Evolutionary conservation across 31 red algal genomes (phyloP), one percentile per base, ranked within the genome.

Genomic region (Pterothamnion heteromorphum): DNA sequence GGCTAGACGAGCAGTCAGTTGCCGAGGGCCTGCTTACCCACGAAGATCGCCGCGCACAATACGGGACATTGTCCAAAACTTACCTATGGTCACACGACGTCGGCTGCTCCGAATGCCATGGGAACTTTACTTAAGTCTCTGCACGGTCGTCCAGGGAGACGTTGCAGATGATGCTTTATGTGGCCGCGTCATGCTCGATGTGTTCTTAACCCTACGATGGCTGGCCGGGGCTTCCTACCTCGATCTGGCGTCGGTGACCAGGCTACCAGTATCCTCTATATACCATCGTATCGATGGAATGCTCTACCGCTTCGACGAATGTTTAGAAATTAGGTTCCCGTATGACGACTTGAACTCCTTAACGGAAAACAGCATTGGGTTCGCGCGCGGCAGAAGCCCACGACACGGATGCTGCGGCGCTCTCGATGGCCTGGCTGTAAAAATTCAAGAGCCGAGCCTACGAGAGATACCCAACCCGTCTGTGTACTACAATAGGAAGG

Each of bases 391-490:
- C 3, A 34, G 71, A 14, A 94, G 38, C 82, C 87, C 87, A 0
- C 26, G 90, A 0, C 44, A 36, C 0, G 41, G 92, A 0, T 91
- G 76, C 21, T 72, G 85, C 0, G 87, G 74, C 1, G 87, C 92
- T 43, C 9, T 94, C 18, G 92, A 94, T 90, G 92, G 86, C 0
- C 35, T 94, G 0, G 39, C 41, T 4, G 28, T 94, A 21, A 57
- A 57, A 57, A 57, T 14, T 14, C 21, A 57, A 4, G 44, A 21
- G 21, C 4, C 44, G 4, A 57, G 4, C 82, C 86, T 30, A 44
- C 83, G 1, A 90, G 51, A 89, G 83, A 34, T 84, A 0, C 86
- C 84, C 1, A 22, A 93, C 32, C 35, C 74, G 14, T 35, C 57
- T 5, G 71, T 41, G 0, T 90, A 78, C 36, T 93, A 43, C 32